Base-by-base conservation (phyloP, 495 filamentous ascomycete genomes). In the Xylaria nigripes region DNA sequence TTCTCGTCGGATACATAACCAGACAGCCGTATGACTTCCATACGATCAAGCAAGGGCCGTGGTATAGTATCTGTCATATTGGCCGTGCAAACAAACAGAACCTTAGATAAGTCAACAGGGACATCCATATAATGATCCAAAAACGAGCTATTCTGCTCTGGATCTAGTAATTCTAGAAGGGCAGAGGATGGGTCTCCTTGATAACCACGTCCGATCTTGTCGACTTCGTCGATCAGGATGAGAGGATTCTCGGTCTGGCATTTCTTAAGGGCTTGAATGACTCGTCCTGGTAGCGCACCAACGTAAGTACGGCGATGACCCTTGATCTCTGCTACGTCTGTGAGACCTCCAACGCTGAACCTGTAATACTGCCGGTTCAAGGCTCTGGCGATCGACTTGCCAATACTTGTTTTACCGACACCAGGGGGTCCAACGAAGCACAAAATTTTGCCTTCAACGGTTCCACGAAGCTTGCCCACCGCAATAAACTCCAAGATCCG, bases 1-100 rank as follows among this genome's bases (percentile, higher is more conserved):
- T 99, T 99, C 75, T 99, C 94, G 59, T 99, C 91, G 13, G 91
- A 82, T 22, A 99, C 93, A 63, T 99, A 99, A 9, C 94, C 94
- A 23, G 92, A 96, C 1, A 99, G 80, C 62, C 95, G 82, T 60
- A 99, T 97, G 61, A 96, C 82, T 70, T 99, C 94, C 94, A 99
- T 99, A 59, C 94, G 86, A 66, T 99, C 94, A 21, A 96, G 75
- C 6, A 99, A 79, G 15, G 94, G 94, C 22, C 90, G 83, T 27
- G 94, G 94, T 57, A 99, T 99, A 6, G 94, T 99, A 63, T 99
- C 93, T 1, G 90, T 97, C 81, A 99, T 90, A 65, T 99, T 99
- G 34, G 94, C 94, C 5, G 94, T 99, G 75, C 94, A 99, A 43
- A 99, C 94, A 70, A 99, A 99, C 29, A 99, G 81, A 6, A 99